These are phyloP conservation scores for Candida sanyaensis DNA, from an alignment of 1,139 yeast species.

Conservation along the genomic window DNA sequence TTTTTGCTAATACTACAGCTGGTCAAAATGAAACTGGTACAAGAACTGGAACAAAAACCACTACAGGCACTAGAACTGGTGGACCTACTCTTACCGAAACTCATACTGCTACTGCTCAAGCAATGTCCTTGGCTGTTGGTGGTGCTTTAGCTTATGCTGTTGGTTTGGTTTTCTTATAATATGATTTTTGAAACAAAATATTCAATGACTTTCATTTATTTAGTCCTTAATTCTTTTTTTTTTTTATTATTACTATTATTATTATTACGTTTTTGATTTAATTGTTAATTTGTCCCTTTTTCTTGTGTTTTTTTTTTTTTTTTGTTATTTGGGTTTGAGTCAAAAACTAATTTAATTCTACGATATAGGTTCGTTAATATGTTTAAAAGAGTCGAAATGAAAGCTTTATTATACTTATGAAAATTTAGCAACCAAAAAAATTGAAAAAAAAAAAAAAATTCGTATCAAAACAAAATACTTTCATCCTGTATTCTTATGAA, in stretches of 20 bases:
- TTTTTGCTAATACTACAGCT: background rate
- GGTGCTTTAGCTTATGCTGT: conserved; percentile 12
- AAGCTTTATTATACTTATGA: background rate
- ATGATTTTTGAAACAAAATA: too few relatives aligned
- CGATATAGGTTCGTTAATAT: conserved; percentile 3
- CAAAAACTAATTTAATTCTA: background rate
- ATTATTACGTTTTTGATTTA: too few relatives aligned
- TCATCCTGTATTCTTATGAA: background rate
- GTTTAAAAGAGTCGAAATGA: background rate
- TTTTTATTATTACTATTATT: background rate
- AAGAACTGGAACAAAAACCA: background rate
- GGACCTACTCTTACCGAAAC: conserved; percentile 5
- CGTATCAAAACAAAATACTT: background rate
- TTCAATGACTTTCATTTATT: too few relatives aligned
- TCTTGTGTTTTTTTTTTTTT: too few relatives aligned
- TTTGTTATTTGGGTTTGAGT: background rate
- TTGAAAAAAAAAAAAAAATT: too few relatives aligned
- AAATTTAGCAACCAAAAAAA: background rate
- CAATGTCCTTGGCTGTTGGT: conserved; percentile 10
- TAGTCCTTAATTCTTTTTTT: background rate
- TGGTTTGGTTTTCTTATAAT: conserved; percentile 8
- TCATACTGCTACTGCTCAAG: conserved; percentile 10
- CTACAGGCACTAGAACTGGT: conserved; percentile 1
- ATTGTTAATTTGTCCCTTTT: background rate
- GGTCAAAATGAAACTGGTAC: background rate